Conservation (phyloP, 345 rosid genomes). For the Salix dunnii region DNA sequence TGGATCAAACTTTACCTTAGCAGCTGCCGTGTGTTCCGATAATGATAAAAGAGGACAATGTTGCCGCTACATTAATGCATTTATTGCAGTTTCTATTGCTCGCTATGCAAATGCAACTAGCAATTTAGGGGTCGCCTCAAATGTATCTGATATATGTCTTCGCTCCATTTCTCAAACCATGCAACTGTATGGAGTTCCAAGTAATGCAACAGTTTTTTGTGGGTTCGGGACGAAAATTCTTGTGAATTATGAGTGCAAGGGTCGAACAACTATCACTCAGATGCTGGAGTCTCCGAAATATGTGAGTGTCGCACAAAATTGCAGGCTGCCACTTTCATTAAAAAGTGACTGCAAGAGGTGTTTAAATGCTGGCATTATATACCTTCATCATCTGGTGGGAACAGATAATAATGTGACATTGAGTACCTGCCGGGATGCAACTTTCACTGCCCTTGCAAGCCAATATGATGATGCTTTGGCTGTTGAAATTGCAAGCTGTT, state of each 20-base stretch:
- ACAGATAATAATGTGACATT: slow-evolving; percentile 56
- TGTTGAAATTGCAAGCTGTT: slow-evolving; percentile 67
- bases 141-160: slow-evolving; percentile 52
- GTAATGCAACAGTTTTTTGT: slow-evolving; percentile 69
- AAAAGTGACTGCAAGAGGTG: slow-evolving; percentile 64
- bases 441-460: slow-evolving; percentile 72
- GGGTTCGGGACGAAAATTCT: slow-evolving; percentile 89
- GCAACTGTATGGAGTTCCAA: slow-evolving; percentile 74
- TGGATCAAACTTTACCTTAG: slow-evolving; percentile 64
- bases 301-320: slow-evolving; percentile 52
- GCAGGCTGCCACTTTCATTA: slow-evolving; percentile 52
- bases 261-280: slow-evolving; percentile 63
- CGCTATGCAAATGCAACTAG: slow-evolving; percentile 70
- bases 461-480: slow-evolving; percentile 60
- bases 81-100: slow-evolving; percentile 64
- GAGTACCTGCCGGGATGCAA: slow-evolving; percentile 89
- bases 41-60: slow-evolving; percentile 65
- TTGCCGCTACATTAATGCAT: slow-evolving; percentile 92
- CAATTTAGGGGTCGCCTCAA: slow-evolving; percentile 58
- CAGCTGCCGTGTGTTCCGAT: slow-evolving; percentile 70
- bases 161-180: slow-evolving; percentile 63
- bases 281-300: slow-evolving; percentile 74
- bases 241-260: slow-evolving; percentile 63
- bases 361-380: slow-evolving; percentile 68
- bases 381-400: slow-evolving; percentile 62